Conservation (phyloP, 768 basidiomycete genomes). For the Neoboletus magnificus region DNA sequence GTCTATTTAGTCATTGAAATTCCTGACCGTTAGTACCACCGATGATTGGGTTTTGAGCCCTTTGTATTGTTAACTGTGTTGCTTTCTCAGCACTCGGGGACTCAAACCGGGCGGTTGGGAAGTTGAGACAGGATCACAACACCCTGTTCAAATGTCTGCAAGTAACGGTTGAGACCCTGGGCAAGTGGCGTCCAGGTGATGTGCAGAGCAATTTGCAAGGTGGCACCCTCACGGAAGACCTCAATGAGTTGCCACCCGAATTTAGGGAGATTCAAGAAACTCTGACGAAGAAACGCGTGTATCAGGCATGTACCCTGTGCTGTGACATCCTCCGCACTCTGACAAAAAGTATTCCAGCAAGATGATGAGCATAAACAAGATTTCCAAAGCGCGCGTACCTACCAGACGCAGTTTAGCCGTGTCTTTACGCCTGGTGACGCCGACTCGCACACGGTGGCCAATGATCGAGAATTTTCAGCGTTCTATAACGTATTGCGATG, state of each 20-base stretch:
- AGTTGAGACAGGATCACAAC: background rate
- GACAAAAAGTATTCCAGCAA: background rate
- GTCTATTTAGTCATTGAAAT: background rate
- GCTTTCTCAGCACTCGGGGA: background rate
- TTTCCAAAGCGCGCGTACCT: background rate
- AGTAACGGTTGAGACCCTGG: background rate
- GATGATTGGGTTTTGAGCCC: too few species aligned
- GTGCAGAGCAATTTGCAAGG: background rate
- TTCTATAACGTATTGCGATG: background rate
- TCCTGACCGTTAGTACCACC: background rate
- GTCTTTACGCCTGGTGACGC: background rate
- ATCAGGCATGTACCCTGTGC: background rate
- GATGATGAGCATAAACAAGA: background rate
- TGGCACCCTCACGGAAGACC: background rate
- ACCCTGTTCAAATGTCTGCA: background rate
- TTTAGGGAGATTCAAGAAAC: background rate
- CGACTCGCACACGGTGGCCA: background rate
- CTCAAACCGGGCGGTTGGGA: background rate
- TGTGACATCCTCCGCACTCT: too few species aligned
- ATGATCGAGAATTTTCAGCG: background rate
- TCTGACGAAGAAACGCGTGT: background rate
- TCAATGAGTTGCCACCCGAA: background rate
- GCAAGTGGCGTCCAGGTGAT: background rate
- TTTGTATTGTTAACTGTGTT: background rate
- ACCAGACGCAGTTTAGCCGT: background rate